Percentiles rank a stretch among this genome's conserved stretches.
Evolutionary conservation across 192 early-diverging fungal species (phyloP).

Genomic region (Allomyces javanicus): DNA sequence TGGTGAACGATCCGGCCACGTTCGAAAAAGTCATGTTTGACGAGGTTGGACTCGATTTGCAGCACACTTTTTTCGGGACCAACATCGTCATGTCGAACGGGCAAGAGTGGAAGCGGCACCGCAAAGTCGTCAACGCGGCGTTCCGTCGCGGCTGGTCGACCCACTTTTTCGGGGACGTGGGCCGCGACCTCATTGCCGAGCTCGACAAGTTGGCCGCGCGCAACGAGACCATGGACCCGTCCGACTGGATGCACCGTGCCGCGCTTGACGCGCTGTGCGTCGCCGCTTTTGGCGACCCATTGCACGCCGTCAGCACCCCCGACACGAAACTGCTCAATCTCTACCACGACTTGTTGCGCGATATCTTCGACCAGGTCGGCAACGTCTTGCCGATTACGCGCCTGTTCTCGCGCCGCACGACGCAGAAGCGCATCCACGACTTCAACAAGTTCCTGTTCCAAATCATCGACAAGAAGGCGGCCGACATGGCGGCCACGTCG

Average conservation of each 20-base stretch:
- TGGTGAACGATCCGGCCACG: neutral
- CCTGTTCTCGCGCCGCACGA: neutral
- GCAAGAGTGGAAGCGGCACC: conserved; percentile 18
- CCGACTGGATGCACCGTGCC: neutral
- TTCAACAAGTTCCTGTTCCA: neutral
- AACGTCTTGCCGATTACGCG: neutral
- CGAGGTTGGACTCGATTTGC: neutral
- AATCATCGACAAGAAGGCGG: neutral
- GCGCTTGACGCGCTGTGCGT: neutral
- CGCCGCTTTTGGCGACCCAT: neutral
- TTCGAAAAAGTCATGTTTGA: neutral
- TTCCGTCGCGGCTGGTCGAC: conserved; percentile 24
- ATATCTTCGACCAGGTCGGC: neutral
- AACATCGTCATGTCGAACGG: conserved; percentile 19
- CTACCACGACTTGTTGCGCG: neutral
- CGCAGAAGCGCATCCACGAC: neutral
- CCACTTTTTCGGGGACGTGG: neutral
- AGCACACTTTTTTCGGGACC: neutral
- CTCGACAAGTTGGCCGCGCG: conserved; percentile 3
- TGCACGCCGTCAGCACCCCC: neutral
- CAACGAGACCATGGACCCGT: neutral
- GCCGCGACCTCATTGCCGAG: conserved; percentile 12
- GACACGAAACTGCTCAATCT: neutral
- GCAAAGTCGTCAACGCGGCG: conserved; percentile 21
- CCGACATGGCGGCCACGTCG: neutral